Conservation (phyloP, 1,284 basidiomycete species). For the Cutaneotrichosporon sp. region DNA sequence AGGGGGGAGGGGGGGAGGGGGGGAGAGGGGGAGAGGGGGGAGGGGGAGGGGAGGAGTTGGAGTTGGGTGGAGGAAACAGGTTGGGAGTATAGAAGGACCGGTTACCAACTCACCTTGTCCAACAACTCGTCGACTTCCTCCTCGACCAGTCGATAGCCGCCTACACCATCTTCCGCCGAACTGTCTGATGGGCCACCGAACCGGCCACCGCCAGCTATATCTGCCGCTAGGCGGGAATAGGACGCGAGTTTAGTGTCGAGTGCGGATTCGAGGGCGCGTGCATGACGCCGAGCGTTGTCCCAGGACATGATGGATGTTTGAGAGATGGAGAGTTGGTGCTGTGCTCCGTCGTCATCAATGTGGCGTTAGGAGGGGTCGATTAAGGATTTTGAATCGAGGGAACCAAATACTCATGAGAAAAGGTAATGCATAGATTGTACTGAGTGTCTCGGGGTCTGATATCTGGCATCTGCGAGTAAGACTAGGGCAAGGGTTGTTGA, state of each 20-base stretch:
- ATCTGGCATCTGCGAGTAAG: too few species aligned
- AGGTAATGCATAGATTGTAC: too few species aligned
- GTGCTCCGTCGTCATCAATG: too few species aligned
- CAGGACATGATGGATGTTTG: conserved; percentile 36
- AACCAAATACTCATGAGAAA: too few species aligned
- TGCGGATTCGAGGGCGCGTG: conserved; percentile 82
- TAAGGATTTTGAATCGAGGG: too few species aligned
- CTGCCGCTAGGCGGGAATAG: conserved; percentile 79
- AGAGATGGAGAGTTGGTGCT: neutral
- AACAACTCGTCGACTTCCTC: conserved; percentile 80
- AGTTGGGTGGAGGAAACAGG: neutral
- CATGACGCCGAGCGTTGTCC: conserved; percentile 69
- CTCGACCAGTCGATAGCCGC: conserved; percentile 68
- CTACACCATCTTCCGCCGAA: conserved; percentile 64
- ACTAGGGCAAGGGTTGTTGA: too few species aligned
- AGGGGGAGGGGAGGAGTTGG: neutral
- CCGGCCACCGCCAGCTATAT: conserved; percentile 58
- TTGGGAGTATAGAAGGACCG: neutral
- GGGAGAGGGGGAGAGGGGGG: conserved; percentile 6
- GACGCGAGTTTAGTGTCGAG: conserved; percentile 86
- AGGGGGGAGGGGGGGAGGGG: neutral
- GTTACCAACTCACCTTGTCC: conserved; percentile 65
- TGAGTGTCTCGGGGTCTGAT: too few species aligned
- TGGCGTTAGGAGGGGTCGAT: too few species aligned
- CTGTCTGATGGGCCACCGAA: conserved; percentile 29